A percentile compares a stretch with the other conserved stretches of the same genome.
phyloP scores from a whole-genome alignment of 371 early-diverging fungal species.

The Rhizopus microsporus region DNA sequence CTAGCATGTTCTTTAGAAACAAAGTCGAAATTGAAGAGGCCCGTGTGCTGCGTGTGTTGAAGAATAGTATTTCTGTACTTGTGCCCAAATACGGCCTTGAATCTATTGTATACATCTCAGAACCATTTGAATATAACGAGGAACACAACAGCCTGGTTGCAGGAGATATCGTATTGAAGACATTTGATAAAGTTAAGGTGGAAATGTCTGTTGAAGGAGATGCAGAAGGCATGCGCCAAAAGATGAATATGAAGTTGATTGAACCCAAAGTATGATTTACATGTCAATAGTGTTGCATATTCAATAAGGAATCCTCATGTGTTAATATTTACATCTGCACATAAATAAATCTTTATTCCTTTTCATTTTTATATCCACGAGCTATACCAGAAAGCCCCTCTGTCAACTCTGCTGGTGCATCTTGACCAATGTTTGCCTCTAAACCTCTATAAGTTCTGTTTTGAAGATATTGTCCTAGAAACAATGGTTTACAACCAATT shows the following conservation, averaged over 20 bases:
- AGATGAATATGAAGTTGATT: conserved; percentile 66
- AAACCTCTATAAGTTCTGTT: conserved; percentile 80
- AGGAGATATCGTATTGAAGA: conserved; percentile 55
- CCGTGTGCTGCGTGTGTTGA: conserved; percentile 86
- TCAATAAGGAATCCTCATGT: neutral
- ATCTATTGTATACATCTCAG: conserved; percentile 76
- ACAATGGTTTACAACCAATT: neutral
- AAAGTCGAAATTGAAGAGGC: conserved; percentile 84
- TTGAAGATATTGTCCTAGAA: conserved; percentile 63
- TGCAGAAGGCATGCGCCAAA: conserved; percentile 68
- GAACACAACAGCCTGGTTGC: conserved; percentile 39
- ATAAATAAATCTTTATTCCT: conserved; percentile 11
- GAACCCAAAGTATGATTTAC: conserved; percentile 44
- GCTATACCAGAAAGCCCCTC: conserved; percentile 91
- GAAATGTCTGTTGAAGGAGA: conserved; percentile 79
- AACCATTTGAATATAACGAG: conserved; percentile 37
- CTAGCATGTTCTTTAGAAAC: conserved; percentile 91
- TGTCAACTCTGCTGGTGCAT: conserved; percentile 62
- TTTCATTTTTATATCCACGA: conserved; percentile 68
- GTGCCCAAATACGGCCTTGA: conserved; percentile 96
- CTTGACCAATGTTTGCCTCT: conserved; percentile 70
- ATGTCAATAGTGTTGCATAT: conserved; percentile 42
- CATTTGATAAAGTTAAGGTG: conserved; percentile 80
- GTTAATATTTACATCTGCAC: neutral
- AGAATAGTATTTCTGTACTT: conserved; percentile 92